Conservation (phyloP, 2,329 filamentous ascomycete genomes). For the Penicillium sumatraense region DNA sequence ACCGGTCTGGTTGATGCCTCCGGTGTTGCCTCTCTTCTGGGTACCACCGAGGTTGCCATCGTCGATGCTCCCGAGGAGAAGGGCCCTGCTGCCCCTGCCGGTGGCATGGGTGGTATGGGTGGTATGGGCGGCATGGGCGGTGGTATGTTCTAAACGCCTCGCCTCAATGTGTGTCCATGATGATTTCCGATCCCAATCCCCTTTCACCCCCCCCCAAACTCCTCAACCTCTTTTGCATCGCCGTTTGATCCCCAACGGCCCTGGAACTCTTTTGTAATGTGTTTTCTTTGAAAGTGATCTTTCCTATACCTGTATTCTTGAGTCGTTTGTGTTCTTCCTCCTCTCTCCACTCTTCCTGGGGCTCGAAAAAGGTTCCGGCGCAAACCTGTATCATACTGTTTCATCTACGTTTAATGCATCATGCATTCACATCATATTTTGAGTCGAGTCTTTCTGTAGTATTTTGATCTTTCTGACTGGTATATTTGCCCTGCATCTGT, state of each 20-base stretch:
- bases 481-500: neutral
- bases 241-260: conserved; percentile 33
- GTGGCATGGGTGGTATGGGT: conserved; percentile 58
- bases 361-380: conserved; percentile 25
- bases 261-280: conserved; percentile 30
- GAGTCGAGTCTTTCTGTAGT: neutral
- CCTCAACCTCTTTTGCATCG: conserved; percentile 37
- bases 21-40: conserved; percentile 94
- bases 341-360: conserved; percentile 28
- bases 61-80: conserved; percentile 96
- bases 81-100: conserved; percentile 59
- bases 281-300: conserved; percentile 19
- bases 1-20: conserved; percentile 93
- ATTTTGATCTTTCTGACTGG: neutral
- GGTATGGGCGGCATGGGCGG: conserved; percentile 67
- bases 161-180: conserved; percentile 16
- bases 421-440: no score
- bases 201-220: neutral
- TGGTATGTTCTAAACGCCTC: conserved; percentile 65
- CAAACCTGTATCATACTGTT: conserved; percentile 30
- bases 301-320: conserved; percentile 31
- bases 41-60: conserved; percentile 97
- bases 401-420: conserved; percentile 18
- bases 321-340: conserved; percentile 10
- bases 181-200: conserved; percentile 22